Base-by-base conservation (phyloP, 2,329 filamentous ascomycete species). In the Didymella glomerata region DNA sequence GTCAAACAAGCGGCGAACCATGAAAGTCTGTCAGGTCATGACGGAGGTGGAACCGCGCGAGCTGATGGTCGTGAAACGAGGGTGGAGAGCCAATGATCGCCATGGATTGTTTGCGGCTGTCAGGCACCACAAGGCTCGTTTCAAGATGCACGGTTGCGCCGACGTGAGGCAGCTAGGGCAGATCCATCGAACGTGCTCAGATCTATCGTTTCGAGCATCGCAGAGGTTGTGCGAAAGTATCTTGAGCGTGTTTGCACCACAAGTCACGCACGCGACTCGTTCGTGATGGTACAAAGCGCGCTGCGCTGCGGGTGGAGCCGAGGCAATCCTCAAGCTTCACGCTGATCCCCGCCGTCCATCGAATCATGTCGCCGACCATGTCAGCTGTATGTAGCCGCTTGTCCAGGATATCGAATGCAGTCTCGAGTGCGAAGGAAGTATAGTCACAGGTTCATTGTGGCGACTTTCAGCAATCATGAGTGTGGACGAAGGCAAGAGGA, bases 401-500 rank as follows among this genome's bases (percentile, higher is more conserved):
- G 53, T 18, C 22, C 30, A 44, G 22, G 32, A 8, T 14, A 18
- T 57, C 51, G 48, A 57, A 45, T 48, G 47, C 36, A 60, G 57
- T 47, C 14, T 41, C 42, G n/a, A 36, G 20, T 42, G 56, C 56
- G 51, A 51, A 44, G 30, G 7, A 18, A 22, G 14, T 30, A 13
- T 9, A 22, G 27, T 32, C 41, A 49, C 51, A 22, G 8, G 40
- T 36, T 20, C 27, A 51, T 51, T 10, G 46, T 46, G 24, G 34
- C 36, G 18, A 32, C 4, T 11, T 32, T 20, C 18, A 47, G 47
- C 16, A 47, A 63, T 22, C 28, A 77, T 75, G 74, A 64, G 60
- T 22, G 46, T 38, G 18, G 64, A 67, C 47, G 69, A 62, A 48
- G 70, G 65, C 60, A 67, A 69, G 54, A 57, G 58, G 24, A 77